Conservation (phyloP, 2,329 filamentous ascomycete genomes). For the Trichoderma koningiopsis region DNA sequence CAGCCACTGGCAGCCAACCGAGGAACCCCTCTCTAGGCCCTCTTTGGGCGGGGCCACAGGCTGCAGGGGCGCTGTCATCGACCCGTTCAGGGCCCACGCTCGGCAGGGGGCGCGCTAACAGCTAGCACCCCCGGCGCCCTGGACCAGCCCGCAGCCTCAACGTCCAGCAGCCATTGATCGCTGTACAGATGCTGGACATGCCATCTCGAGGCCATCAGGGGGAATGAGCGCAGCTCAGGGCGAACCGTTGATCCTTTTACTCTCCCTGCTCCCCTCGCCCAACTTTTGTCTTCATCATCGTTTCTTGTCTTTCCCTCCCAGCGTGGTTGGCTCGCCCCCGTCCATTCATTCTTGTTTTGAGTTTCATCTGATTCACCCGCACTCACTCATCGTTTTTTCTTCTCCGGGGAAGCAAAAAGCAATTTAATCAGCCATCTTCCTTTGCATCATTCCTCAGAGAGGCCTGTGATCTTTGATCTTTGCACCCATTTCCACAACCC, state of each 20-base stretch:
- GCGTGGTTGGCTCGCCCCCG: conserved; percentile 17
- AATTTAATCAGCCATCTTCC: conserved; percentile 9
- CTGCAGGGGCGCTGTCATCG: conserved; percentile 14
- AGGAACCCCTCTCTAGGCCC: not conserved
- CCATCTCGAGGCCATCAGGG: conserved; percentile 22
- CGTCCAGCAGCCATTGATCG: conserved; percentile 16
- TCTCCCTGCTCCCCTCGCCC: conserved; percentile 15
- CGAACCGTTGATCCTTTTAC: conserved; percentile 18
- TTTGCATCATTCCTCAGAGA: conserved; percentile 23
- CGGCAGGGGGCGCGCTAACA: conserved; percentile 18
- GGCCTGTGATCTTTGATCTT: conserved; percentile 21
- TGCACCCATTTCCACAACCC: not conserved
- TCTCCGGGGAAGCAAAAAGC: not conserved
- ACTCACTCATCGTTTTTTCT: conserved; percentile 8
- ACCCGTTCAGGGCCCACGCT: not conserved
- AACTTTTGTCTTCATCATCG: conserved; percentile 12
- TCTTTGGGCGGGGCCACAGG: not conserved
- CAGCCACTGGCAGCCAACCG: conserved; percentile 17
- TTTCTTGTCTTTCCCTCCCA: conserved; percentile 5
- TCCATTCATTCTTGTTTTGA: conserved; percentile 15
- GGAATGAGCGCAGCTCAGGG: conserved; percentile 18
- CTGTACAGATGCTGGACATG: conserved; percentile 5
- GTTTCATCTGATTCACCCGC: conserved; percentile 15
- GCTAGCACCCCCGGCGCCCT: not conserved
- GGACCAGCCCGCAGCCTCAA: conserved; percentile 8